A percentile compares a stretch with the other conserved stretches of the same genome.
phyloP scores from a whole-genome alignment of 495 filamentous ascomycete species.

The Aspergillus cavernicola region DNA sequence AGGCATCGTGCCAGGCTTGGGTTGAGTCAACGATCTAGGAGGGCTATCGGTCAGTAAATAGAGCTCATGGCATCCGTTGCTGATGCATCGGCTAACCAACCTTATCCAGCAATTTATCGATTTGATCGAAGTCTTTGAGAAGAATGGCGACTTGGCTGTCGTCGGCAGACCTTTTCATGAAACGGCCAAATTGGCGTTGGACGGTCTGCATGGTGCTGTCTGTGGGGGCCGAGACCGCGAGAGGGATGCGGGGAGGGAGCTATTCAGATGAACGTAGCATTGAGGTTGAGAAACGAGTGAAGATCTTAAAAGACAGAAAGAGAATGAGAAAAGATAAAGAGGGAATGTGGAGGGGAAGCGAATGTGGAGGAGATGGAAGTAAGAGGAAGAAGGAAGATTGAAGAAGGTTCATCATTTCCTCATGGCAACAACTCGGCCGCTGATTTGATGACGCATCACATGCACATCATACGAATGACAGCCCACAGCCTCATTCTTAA shows the following conservation, averaged over 20 bases:
- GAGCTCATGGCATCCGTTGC: background rate
- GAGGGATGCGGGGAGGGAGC: too few relatives aligned
- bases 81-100: slow-evolving; percentile 40
- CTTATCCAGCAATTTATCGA: slow-evolving; percentile 70
- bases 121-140: slow-evolving; percentile 80
- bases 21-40: slow-evolving; percentile 66
- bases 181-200: slow-evolving; percentile 69
- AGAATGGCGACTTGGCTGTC: slow-evolving; percentile 74
- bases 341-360: background rate
- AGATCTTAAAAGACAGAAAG: background rate
- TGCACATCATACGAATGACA: background rate
- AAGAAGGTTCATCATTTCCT: too few relatives aligned
- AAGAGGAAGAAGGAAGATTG: slow-evolving; percentile 4
- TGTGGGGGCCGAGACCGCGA: too few relatives aligned
- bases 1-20: slow-evolving; percentile 80
- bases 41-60: background rate
- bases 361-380: background rate
- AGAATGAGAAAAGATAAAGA: slow-evolving; percentile 1
- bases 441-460: slow-evolving; percentile 22
- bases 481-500: too few relatives aligned
- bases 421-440: slow-evolving; percentile 2
- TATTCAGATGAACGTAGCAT: too few relatives aligned
- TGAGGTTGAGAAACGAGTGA: too few relatives aligned
- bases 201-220: slow-evolving; percentile 69
- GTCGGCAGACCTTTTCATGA: slow-evolving; percentile 68